Conservation (phyloP, 805 yeast species). For the Cyberlindnera mycetangii region DNA sequence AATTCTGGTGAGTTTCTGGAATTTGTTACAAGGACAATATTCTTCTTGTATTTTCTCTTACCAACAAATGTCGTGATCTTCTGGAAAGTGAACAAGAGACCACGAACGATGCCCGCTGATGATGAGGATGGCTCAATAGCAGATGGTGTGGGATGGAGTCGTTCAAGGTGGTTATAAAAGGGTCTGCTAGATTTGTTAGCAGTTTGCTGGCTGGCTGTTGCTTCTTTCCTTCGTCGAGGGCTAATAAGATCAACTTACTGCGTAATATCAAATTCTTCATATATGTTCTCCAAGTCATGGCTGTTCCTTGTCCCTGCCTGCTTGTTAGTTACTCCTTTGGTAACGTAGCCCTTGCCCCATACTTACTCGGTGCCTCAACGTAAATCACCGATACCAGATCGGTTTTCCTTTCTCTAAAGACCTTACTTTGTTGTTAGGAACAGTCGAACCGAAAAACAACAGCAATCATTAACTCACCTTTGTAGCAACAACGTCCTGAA, state of each 20-base stretch:
- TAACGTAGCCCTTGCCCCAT: not conserved
- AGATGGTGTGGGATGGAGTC: constrained; percentile 5
- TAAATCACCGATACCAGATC: constrained; percentile 37
- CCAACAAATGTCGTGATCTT: constrained; percentile 15
- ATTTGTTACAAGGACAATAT: constrained; percentile 26
- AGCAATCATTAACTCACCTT: constrained; percentile 12
- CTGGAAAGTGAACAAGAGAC: constrained; percentile 12
- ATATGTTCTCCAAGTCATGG: not conserved
- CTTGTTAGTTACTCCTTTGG: not conserved
- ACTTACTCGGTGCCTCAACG: constrained; percentile 21
- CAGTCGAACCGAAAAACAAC: no score
- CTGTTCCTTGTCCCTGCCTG: constrained; percentile 3
- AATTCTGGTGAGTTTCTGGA: constrained; percentile 15
- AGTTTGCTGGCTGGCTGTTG: no score
- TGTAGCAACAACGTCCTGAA: constrained; percentile 36
- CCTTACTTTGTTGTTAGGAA: constrained; percentile 3
- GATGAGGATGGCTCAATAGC: constrained; percentile 1
- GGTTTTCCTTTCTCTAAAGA: constrained; percentile 34
- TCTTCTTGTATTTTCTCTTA: constrained; percentile 25
- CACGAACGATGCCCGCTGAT: constrained; percentile 17
- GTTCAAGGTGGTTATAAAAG: not conserved
- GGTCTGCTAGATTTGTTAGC: constrained; percentile 4
- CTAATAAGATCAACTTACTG: no score
- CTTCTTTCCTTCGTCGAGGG: no score
- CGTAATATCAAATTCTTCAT: constrained; percentile 1